Conservation (phyloP, 306 rosid genomes). For the Quercus glauca region DNA sequence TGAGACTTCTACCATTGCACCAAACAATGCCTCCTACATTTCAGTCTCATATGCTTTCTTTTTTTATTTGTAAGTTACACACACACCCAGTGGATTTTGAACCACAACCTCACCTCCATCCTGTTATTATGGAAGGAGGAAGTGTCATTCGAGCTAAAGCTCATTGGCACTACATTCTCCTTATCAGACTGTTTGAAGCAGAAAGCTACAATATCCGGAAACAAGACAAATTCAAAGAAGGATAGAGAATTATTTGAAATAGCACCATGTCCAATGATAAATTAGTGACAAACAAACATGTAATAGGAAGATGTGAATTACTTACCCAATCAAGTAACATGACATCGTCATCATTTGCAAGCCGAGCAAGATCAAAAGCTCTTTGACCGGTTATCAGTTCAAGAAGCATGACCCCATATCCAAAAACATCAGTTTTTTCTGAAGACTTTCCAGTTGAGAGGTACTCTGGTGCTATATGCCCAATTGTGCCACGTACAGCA, state of each 20-base stretch:
- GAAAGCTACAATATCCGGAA: neutral
- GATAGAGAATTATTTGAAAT: neutral
- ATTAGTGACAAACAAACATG: neutral
- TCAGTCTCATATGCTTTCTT: neutral
- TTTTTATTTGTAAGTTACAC: no score
- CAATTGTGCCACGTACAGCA: conserved; percentile 90
- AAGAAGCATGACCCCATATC: conserved; percentile 98
- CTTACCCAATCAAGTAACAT: conserved; percentile 96
- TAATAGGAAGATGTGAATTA: neutral
- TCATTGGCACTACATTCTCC: neutral
- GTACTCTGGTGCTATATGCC: conserved; percentile 95
- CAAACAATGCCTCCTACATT: neutral
- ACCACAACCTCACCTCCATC: no score
- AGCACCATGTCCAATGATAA: neutral
- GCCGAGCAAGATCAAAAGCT: conserved; percentile 96
- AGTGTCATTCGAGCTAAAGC: no score
- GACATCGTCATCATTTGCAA: conserved; percentile 82
- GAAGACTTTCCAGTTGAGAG: conserved; percentile 92
- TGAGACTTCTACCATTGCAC: neutral
- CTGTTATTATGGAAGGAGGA: no score
- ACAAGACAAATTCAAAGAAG: neutral
- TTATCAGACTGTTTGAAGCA: neutral
- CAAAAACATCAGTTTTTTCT: conserved; percentile 94
- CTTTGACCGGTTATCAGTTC: conserved; percentile 94
- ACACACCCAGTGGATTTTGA: no score